A percentile compares a stretch with the other conserved stretches of the same genome.
Evolutionary conservation across 225 moss, liverwort and hornwort species (phyloP).

Genomic region (Neckera pumila): DNA sequence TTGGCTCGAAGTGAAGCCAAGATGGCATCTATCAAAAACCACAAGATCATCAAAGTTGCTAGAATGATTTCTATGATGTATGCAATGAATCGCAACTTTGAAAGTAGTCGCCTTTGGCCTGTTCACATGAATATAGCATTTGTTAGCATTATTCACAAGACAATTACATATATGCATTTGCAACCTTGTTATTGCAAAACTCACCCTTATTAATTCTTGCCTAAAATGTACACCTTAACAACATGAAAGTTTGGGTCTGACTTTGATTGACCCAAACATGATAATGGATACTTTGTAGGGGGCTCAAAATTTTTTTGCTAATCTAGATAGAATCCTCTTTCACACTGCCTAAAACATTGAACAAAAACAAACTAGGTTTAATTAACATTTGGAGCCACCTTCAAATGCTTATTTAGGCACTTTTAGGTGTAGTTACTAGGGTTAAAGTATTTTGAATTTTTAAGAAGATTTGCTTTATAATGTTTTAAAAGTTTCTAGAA

Average conservation of each 20-base stretch:
- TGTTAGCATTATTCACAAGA: background rate
- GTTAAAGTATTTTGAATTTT: background rate
- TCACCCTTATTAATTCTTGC: background rate
- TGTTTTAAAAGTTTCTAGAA: background rate
- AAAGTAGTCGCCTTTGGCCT: background rate
- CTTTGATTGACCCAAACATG: background rate
- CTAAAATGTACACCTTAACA: background rate
- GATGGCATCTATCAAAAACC: background rate
- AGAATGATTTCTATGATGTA: background rate
- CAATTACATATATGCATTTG: background rate
- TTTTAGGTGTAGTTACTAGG: background rate
- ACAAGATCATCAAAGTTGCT: background rate
- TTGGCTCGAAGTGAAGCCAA: background rate
- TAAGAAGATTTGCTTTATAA: too few species aligned
- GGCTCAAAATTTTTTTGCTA: fast-evolving
- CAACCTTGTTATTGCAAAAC: fast-evolving
- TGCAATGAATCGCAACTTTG: background rate
- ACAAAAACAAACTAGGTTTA: background rate
- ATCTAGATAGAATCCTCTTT: background rate
- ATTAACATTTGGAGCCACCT: background rate
- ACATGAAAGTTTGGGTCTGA: fast-evolving
- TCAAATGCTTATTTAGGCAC: background rate
- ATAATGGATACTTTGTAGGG: background rate
- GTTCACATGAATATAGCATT: background rate
- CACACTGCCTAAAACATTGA: too few species aligned